These are phyloP conservation scores for Phlegmacium glaucopus DNA, from an alignment of 768 basidiomycete genomes.

Conservation along the genomic window DNA sequence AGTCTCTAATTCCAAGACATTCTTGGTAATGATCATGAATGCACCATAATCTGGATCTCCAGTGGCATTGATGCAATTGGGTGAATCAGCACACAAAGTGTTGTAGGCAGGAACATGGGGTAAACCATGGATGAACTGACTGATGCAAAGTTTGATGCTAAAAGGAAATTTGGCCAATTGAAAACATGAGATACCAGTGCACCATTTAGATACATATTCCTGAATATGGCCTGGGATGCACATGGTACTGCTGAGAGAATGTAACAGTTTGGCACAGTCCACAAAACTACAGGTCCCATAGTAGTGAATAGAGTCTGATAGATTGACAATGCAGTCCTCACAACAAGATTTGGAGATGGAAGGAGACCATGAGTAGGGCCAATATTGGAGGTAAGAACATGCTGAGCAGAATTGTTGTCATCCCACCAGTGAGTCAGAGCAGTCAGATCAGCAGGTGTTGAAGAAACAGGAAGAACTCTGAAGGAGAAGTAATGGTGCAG, in stretches of 20 bases:
- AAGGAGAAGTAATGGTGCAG: not conserved
- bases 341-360: not conserved
- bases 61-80: not conserved
- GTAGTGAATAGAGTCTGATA: not conserved
- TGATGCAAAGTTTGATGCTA: not conserved
- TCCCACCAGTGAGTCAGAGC: slow-evolving; percentile 1
- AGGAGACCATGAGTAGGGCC: not conserved
- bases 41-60: not conserved
- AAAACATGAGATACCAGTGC: not conserved
- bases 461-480: not conserved
- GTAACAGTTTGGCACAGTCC: not conserved
- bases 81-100: not conserved
- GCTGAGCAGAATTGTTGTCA: slow-evolving; percentile 1
- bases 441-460: not conserved
- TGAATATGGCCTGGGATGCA: not conserved
- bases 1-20: not conserved
- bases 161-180: not conserved
- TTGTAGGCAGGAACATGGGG: not conserved
- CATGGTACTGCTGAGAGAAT: not conserved
- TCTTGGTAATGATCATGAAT: not conserved
- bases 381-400: not conserved
- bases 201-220: not conserved
- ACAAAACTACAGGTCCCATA: not conserved
- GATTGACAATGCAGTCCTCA: not conserved
- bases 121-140: not conserved